Base-by-base conservation (phyloP, 495 filamentous ascomycete species). In the Amorphotheca resinae region DNA sequence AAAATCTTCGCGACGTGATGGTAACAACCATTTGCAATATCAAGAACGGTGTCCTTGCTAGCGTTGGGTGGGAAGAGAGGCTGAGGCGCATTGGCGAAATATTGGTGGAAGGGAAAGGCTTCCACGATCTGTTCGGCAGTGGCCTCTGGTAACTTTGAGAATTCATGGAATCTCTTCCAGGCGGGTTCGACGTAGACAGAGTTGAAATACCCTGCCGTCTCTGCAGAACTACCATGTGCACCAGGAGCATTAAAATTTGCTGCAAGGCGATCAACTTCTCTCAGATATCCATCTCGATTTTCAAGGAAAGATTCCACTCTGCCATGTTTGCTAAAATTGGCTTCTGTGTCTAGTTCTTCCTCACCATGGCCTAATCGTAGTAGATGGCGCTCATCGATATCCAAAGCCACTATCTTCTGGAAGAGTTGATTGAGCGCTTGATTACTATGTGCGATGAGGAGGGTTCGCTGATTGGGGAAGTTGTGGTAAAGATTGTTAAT, bases 401-500 rank as follows among this genome's bases (percentile, higher is more conserved):
- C 87, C 30, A 96, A 68, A 4, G 80, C 82, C 30, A 86, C 80
- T 45, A 99, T 96, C 64, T 96, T 99, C 49, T 93, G 84, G 62
- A 99, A 99, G n/a, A 99, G 72, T 58, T 99, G 93, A 55, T 99
- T 96, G 37, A 99, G 65, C 0, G 91, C 91, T 57, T 99, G 91
- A 53, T 99, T 99, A 61, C 87, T 95, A 61, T 96, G 91, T 9
- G 91, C 93, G 50, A 99, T 80, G 30, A 99, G 76, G 18, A 99
- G 65, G 0, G 88, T 99, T 33, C 87, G 79, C 58, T 99, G 87
- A 20, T 72, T 69, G 12, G 93, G 91, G 58, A 94, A 96, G 63
- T 95, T 91, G 65, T 95, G 93, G 59, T 96, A 99, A 41, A 99
- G 82, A 57, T 95, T 95, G 70, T 85, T 94, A 64, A 99, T 96